Conservation (phyloP, 352 stramenopile species). For the Phytophthora nicotianae region DNA sequence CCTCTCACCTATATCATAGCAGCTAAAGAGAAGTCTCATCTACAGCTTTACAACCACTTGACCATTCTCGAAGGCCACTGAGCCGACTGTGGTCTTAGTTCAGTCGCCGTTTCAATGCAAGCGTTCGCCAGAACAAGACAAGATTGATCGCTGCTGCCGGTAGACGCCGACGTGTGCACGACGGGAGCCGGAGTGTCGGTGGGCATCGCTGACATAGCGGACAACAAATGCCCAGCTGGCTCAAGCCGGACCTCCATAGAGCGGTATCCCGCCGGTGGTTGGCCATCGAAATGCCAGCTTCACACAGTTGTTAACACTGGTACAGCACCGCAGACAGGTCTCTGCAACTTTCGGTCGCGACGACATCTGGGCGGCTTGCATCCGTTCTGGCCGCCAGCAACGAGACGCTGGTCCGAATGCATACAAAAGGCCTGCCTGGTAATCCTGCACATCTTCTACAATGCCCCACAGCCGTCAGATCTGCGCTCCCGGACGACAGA, state of each 20-base stretch:
- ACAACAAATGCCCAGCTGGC: slow-evolving; percentile 5
- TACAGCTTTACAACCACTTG: background rate
- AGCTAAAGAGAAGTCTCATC: slow-evolving; percentile 4
- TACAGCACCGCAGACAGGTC: slow-evolving; percentile 6
- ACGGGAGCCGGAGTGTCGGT: slow-evolving; percentile 18
- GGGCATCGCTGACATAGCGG: background rate
- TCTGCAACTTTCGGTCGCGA: slow-evolving; percentile 17
- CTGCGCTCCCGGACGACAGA: slow-evolving; percentile 18
- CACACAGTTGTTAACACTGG: slow-evolving; percentile 6
- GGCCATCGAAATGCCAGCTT: slow-evolving; percentile 13
- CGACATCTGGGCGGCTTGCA: slow-evolving; percentile 14
- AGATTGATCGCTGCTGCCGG: slow-evolving; percentile 13
- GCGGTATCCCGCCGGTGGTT: slow-evolving; percentile 8
- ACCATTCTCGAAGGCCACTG: background rate
- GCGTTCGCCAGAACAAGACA: slow-evolving; percentile 5
- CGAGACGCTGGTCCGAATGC: slow-evolving; percentile 24
- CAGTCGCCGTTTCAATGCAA: background rate
- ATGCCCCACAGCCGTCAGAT: slow-evolving; percentile 20
- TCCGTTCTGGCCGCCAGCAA: slow-evolving; percentile 21
- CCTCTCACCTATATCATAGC: background rate
- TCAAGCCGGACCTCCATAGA: slow-evolving; percentile 24
- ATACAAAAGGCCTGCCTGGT: slow-evolving; percentile 15
- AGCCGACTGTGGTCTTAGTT: background rate
- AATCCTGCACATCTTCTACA: slow-evolving; percentile 38
- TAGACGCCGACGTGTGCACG: slow-evolving; percentile 1